Base-by-base conservation (phyloP, 2,329 filamentous ascomycete genomes). In the Fusarium sororula region DNA sequence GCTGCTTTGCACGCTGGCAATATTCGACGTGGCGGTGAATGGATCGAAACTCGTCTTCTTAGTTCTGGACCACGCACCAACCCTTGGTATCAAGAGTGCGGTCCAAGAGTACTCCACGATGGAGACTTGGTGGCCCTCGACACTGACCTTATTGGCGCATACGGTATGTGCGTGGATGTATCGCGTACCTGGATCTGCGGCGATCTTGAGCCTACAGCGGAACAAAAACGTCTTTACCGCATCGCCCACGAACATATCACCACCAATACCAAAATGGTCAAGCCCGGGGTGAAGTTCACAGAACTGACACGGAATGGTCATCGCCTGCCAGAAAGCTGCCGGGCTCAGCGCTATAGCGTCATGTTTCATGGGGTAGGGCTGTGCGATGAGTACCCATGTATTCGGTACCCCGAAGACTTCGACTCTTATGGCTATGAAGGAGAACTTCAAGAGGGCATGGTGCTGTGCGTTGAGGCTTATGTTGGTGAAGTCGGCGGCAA, bases 31-130 rank as follows among this genome's bases (percentile, higher is more conserved):
- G 47, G 47, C 5, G 47, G 47, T 13, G 47, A 50, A 50, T 50
- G 28, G 47, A 50, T 50, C 1, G 47, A 50, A 18, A 50, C 47
- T 50, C 47, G 47, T 2, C 47, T 50, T 32, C 47, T 50, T 5
- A 50, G 47, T 32, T 50, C 47, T 1, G 47, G 47, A 10, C 47
- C 47, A 9, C 28, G 47, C 2, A 50, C 47, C 7, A 50, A 50
- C 15, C 47, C 47, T 3, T 50, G 47, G 47, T 50, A 50, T 32
- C 47, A 50, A 4, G 47, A 50, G 9, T 50, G 47, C 1, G 47
- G 47, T 3, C 47, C 28, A 7, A 3, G 47, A 0, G 28, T 50
- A 0, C 28, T 50, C 1, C 22, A 3, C 11, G 47, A 50, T 13
- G 47, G 47, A n/a, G 47, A 50, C 28, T 2, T 50, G 11, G 47